These are phyloP conservation scores for Silybum marianum DNA, from an alignment of 129 eudicot species.

Conservation along the genomic window DNA sequence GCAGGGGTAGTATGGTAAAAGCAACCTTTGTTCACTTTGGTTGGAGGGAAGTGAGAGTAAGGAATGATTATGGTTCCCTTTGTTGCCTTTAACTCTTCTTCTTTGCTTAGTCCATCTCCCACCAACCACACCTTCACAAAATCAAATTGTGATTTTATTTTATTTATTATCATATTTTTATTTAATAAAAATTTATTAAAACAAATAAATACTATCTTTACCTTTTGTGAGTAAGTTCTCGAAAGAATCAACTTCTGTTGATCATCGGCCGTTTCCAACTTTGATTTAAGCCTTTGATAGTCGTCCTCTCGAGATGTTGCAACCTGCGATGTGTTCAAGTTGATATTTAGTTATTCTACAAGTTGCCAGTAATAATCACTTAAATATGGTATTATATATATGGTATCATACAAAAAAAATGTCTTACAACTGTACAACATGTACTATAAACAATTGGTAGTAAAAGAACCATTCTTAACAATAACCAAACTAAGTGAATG, in stretches of 20 bases:
- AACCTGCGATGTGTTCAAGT: conserved; percentile 36
- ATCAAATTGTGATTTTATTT: neutral
- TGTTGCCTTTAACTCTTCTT: conserved; percentile 62
- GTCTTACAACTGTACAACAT: too few relatives aligned
- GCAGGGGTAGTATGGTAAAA: conserved; percentile 63
- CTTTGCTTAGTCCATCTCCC: conserved; percentile 71
- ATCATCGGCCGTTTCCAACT: conserved; percentile 16
- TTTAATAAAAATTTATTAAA: neutral
- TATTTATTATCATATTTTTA: neutral
- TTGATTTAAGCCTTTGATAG: conserved; percentile 48
- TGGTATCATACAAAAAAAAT: too few relatives aligned
- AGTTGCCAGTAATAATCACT: neutral
- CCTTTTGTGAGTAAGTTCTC: conserved; percentile 43
- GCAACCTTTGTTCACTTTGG: conserved; percentile 52
- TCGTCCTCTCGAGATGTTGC: conserved; percentile 36
- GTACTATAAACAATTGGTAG: too few relatives aligned
- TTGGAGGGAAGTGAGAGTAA: conserved; percentile 74
- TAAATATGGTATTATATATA: too few relatives aligned
- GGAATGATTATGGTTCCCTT: conserved; percentile 83
- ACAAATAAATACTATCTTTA: neutral
- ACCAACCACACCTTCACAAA: conserved; percentile 68
- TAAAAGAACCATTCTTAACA: too few relatives aligned
- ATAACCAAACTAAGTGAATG: too few relatives aligned
- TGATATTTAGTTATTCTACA: neutral
- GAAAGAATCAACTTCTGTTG: conserved; percentile 39